Base-by-base conservation (phyloP, 768 basidiomycete genomes). In the Scleroderma citrinum region DNA sequence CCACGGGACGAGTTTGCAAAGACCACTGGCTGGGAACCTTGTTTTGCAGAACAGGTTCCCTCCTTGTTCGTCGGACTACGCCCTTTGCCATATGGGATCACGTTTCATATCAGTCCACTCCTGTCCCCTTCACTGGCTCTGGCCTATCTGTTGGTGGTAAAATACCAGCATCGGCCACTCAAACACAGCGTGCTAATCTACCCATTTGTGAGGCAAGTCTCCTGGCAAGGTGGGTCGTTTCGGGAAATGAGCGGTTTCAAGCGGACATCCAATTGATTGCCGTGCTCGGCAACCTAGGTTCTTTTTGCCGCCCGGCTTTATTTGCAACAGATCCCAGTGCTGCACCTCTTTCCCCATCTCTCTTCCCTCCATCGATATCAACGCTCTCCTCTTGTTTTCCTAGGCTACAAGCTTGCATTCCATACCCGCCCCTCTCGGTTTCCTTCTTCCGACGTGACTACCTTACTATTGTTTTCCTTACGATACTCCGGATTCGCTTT, bases 251-350 rank as follows among this genome's bases (percentile, higher is more conserved):
- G 63, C 63, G 62, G 64, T 55, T 62, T 59, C 47, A 65, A 60
- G 60, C 65, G 65, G 65, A 65, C 55, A 65, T 51, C 52, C 55
- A 63, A 62, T 43, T 69, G 65, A 67, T 67, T 65, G 65, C 65
- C 65, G 65, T 55, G 50, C 51, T 65, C 65, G 65, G 67, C 67
- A 67, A 69, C 61, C 59, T 53, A 68, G 41, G 60, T 63, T 67
- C 58, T 59, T 59, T 62, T 65, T 59, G 56, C 62, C 65, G 65
- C 67, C 58, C 59, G 67, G 67, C 67, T 69, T 67, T 67, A 67
- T 69, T 67, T 67, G 61, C 67, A 56, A 69, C 67, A 67, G 67
- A 57, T 68, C 65, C 60, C 65, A 68, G 65, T 68, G 54, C 49
- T 49, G 46, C 60, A 56, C 59, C 63, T 49, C 62, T 50, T 63